Base-by-base conservation (phyloP, 2,329 filamentous ascomycete genomes). In the Neofusicoccum parvum region DNA sequence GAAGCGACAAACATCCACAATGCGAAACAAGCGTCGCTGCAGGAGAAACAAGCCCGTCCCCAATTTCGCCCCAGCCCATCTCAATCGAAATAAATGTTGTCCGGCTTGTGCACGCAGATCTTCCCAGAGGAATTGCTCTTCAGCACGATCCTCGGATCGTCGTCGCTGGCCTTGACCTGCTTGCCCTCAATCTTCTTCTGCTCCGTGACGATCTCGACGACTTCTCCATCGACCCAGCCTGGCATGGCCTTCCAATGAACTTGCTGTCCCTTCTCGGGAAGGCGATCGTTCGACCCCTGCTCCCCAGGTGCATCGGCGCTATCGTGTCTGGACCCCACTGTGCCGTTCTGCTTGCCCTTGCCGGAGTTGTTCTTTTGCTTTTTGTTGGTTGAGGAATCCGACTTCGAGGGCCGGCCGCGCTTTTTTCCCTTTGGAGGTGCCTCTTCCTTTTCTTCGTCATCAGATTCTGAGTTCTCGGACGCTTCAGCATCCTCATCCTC, bases 81-180 rank as follows among this genome's bases (percentile, higher is more conserved):
- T 64, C 49, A 79, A 53, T 79, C 79, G 67, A 80, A 81, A 66
- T 77, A 80, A 60, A 79, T 77, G 37, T 74, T 76, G 20, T 81
- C 78, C 3, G 79, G 76, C 71, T 81, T 81, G 62, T 81, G 79
- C 58, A 81, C 78, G 37, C 74, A 77, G 34, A 78, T 74, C 72
- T 80, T 80, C 11, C 78, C 79, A 43, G 74, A 76, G 56, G 70
- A 72, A 10, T 70, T 74, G 54, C 73, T 78, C 70, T 75, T 79
- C 66, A 81, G 67, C 17, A 82, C 78, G 50, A 82, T 71, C 68
- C 75, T 75, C 4, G 80, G 79, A 69, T 81, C 80, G 48, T 79
- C 74, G 64, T 79, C 75, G 48, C 74, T 78, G 1, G 73, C 80
- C 69, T 81, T 79, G 46, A 79, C 76, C 36, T 71, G 70, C 70